phyloP scores from a whole-genome alignment of 1,284 basidiomycete species.

The Pulveroboletus sp. region DNA sequence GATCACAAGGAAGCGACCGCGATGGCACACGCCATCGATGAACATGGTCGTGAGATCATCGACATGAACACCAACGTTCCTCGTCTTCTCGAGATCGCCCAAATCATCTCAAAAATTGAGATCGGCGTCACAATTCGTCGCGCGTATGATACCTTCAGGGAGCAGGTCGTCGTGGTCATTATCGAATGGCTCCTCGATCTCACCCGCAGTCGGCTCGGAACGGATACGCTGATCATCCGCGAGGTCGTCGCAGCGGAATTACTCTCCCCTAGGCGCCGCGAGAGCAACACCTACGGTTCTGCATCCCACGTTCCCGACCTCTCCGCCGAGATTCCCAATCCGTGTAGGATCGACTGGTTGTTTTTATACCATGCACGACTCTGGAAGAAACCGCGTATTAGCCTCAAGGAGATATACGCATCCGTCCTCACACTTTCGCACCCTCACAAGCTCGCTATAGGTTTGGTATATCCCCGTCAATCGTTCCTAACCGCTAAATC shows the following conservation, averaged over 20 bases:
- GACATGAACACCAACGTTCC: conserved; percentile 72
- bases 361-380: conserved; percentile 78
- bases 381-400: conserved; percentile 83
- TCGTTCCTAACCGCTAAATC: conserved; percentile 5
- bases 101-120: conserved; percentile 84
- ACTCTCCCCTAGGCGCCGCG: conserved; percentile 58
- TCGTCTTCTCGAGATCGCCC: conserved; percentile 78
- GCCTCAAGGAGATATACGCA: conserved; percentile 82
- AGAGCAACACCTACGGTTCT: conserved; percentile 41
- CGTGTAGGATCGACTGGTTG: conserved; percentile 70
- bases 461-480: conserved; percentile 43
- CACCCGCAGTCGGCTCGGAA: conserved; percentile 66
- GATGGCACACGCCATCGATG: conserved; percentile 73
- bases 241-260: conserved; percentile 75
- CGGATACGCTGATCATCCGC: conserved; percentile 66
- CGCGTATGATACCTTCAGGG: conserved; percentile 87
- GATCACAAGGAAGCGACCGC: conserved; percentile 64
- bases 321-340: conserved; percentile 52
- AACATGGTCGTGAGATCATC: conserved; percentile 84
- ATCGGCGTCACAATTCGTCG: conserved; percentile 88
- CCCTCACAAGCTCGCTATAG: conserved; percentile 76
- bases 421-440: conserved; percentile 73
- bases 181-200: conserved; percentile 88
- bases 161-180: conserved; percentile 82
- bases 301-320: conserved; percentile 42